Evolutionary conservation across 495 filamentous ascomycete species (phyloP), one percentile per base, ranked within the genome.

Genomic region (Hypoxylon crocopeplum): DNA sequence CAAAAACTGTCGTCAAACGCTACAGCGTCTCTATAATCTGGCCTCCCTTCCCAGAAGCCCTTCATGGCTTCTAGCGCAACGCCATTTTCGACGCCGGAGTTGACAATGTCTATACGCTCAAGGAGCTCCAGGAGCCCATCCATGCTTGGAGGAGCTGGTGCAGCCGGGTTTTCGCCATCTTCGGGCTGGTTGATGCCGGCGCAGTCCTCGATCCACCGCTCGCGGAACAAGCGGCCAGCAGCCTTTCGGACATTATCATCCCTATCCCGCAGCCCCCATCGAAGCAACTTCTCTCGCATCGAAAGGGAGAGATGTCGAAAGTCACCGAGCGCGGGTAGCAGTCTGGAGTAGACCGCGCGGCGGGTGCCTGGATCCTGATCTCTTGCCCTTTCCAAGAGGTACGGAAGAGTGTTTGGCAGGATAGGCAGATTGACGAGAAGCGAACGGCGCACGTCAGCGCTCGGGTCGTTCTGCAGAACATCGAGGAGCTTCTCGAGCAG

Each of bases 201-300:
- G 67, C 91, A 94, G 69, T 97, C 91, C 66, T 97, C 92, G 49
- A 99, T 89, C 94, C 94, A 99, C 4, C 91, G 84, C 70, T 96
- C 93, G 54, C 88, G 88, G 75, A 98, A 99, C 36, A 98, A 78
- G 38, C 91, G 87, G 8, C 86, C 88, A 1, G 94, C 91, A 1
- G 95, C 93, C 71, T 96, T 93, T 22, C 92, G 86, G 24, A 98
- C 94, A 63, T 88, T 92, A 62, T 98, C 92, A 62, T 99, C 95
- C 63, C 94, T 85, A 69, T 99, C 94, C 24, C 93, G 87, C 32
- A 99, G 74, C 24, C 94, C 94, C 93, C 93, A 99, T 8, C 95
- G 85, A 34, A 99, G 85, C 16, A 99, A 80, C 72, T 97, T 97
- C 72, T 97, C 95, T 62, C 94, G 79, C 89, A 98, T 96, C 1